phyloP scores from a whole-genome alignment of 176 grass and related monocot genomes.

The Hordeum marinum region DNA sequence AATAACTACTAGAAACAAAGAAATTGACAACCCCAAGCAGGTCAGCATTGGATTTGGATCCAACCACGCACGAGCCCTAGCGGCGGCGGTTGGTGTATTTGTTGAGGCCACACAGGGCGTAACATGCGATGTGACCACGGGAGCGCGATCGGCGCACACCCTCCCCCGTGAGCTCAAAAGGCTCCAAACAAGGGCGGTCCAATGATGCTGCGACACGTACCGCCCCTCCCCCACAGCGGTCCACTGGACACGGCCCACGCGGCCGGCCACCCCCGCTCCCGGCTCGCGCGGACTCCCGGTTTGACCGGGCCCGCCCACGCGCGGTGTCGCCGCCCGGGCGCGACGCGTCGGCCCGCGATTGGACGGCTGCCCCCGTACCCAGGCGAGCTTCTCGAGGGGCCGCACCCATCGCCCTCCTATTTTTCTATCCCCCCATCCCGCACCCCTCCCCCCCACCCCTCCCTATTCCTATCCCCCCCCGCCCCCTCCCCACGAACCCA shows the following conservation, averaged over 20 bases:
- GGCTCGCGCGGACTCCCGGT: neutral
- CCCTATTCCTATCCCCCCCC: neutral
- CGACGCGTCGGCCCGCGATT: constrained; percentile 7
- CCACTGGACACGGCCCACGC: neutral
- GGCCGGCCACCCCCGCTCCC: neutral
- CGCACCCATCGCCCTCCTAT: constrained; percentile 6
- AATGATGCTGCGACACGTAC: neutral
- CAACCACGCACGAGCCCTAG: neutral
- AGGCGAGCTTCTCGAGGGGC: constrained; percentile 28
- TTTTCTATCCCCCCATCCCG: neutral
- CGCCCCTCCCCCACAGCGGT: neutral
- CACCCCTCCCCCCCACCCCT: neutral
- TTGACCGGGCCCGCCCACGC: constrained; percentile 16
- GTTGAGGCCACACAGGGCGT: neutral
- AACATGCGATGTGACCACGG: neutral
- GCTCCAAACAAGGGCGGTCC: neutral
- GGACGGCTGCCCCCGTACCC: neutral
- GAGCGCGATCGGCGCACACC: neutral
- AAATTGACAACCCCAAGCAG: neutral
- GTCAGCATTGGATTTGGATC: neutral
- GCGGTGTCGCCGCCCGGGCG: neutral
- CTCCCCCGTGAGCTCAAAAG: neutral
- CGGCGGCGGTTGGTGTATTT: neutral
- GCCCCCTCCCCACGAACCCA: neutral
- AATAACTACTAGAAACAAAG: neutral